A percentile compares a stretch with the other conserved stretches of the same genome.
Conservation (phyloP, 176 grass and related monocot species). For the Zizania latifolia region DNA sequence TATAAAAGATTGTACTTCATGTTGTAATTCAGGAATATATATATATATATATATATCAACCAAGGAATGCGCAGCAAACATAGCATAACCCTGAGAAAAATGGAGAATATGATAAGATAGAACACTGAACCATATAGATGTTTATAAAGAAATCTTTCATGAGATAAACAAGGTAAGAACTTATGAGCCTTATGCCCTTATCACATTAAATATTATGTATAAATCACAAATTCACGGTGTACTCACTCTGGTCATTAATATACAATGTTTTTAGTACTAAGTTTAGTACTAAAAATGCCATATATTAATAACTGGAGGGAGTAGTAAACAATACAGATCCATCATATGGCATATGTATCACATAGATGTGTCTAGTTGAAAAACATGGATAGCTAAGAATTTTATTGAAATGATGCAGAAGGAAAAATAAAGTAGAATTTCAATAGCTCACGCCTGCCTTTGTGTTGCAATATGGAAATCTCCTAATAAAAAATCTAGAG, state of each 20-base stretch:
- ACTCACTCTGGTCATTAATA: too few relatives aligned
- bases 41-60: conserved; percentile 4
- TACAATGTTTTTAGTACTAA: too few relatives aligned
- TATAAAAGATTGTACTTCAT: neutral
- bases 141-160: neutral
- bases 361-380: neutral
- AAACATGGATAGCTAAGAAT: neutral
- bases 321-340: neutral
- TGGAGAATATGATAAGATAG: neutral
- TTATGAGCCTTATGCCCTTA: neutral
- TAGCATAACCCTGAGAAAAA: conserved; percentile 1
- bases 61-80: neutral
- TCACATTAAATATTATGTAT: neutral
- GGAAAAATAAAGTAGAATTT: neutral
- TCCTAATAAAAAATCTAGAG: conserved; percentile 6
- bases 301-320: too few relatives aligned
- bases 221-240: neutral
- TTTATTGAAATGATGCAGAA: neutral
- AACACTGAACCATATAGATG: neutral
- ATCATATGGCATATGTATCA: neutral
- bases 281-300: too few relatives aligned
- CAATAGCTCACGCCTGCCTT: neutral
- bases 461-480: neutral
- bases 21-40: neutral
- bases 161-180: neutral